Evolutionary conservation across 305 asterid species (phyloP).

Genomic region (Striga hermonthica): DNA sequence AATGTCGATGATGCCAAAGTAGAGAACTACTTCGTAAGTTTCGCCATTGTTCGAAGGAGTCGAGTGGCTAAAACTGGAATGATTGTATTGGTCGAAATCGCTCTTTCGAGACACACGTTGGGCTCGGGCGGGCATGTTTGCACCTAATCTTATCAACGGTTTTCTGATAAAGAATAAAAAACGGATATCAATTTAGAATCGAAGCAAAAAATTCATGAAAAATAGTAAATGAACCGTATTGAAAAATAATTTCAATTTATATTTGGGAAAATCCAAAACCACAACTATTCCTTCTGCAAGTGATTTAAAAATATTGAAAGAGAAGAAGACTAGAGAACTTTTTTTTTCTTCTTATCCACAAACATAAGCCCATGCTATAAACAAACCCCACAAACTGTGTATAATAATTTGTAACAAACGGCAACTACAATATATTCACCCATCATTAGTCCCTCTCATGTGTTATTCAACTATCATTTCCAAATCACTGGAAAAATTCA

Average conservation of each 20-base stretch:
- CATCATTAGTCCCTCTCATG: conserved; percentile 1
- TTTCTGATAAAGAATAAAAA: conserved; percentile 46
- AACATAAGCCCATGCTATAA: background rate
- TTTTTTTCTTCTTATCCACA: background rate
- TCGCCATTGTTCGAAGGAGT: conserved; percentile 55
- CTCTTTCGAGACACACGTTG: conserved; percentile 80
- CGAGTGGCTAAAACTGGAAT: conserved; percentile 52
- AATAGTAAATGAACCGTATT: too few species aligned
- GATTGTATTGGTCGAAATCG: conserved; percentile 64
- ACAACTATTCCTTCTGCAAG: too few species aligned
- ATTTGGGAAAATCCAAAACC: too few species aligned
- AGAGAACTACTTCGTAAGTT: conserved; percentile 74
- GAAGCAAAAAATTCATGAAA: background rate
- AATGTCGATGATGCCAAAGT: conserved; percentile 92
- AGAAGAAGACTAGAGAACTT: background rate
- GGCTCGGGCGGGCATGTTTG: conserved; percentile 99
- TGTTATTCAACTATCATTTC: conserved; percentile 31
- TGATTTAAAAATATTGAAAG: background rate
- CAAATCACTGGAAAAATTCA: background rate
- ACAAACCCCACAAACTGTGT: background rate
- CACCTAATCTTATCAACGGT: conserved; percentile 81
- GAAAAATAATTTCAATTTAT: too few species aligned
- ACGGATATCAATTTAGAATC: conserved; percentile 13
- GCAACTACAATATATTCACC: background rate
- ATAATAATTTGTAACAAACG: background rate